Evolutionary conservation across 345 rosid species (phyloP), one percentile per base, ranked within the genome.

Genomic region (Luvunga scandens): DNA sequence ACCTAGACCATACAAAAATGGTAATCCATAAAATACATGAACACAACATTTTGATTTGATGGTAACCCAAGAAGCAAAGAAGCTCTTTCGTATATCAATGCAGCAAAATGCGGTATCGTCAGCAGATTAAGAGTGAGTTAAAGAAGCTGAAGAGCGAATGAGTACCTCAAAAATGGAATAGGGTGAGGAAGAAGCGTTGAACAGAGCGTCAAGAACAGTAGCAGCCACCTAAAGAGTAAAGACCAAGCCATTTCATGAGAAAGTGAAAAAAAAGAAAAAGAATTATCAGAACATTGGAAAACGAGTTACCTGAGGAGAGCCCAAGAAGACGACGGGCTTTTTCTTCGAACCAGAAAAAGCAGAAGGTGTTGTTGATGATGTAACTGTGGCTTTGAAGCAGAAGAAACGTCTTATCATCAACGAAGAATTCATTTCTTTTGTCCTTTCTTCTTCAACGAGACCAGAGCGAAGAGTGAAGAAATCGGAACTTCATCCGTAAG

Each of bases 271-370:
- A 28, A 27, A 2, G 19, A 14, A 0, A 21, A 21, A 6, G 33
- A 9, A 69, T 13, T 13, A 70, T 2, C 0, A 25, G 13, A 55
- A 66, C 25, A 66, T 6, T 24, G 18, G 36, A 28, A 24, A 31
- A 62, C 34, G 38, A 66, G 64, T 64, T 34, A 91, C 99, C 92
- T 92, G 86, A 81, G 99, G 98, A 81, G 99, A 91, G 74, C 98
- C 99, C 75, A 96, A 71, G 89, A 96, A 94, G 82, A 94, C 91
- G 53, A 93, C 90, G 9, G 94, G 82, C 79, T 88, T 94, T 86
- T 90, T 93, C 89, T 82, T 90, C 36, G 89, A 82, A 57, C 84
- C 6, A 73, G 87, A 71, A 42, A 81, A 55, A 80, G 88, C 21
- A 34, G 85, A 73, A 77, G 90, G 45, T 12, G 85, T 14, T 16